Evolutionary conservation across 805 yeast genomes (phyloP), one percentile per base, ranked within the genome.

Genomic region (Metschnikowia kunwiensis): DNA sequence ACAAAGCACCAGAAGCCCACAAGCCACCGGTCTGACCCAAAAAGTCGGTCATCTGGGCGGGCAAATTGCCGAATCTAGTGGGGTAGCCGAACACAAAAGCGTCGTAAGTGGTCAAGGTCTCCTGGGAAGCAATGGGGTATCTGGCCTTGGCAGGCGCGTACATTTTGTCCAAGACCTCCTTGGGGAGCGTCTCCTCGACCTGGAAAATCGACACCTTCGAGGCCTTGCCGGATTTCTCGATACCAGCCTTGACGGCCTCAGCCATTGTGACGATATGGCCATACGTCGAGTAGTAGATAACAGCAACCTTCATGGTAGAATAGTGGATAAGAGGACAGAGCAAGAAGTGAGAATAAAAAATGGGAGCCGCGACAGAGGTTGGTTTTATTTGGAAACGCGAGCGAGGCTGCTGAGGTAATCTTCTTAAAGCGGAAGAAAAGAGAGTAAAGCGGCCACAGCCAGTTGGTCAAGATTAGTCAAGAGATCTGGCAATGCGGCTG

Each of bases 81-180:
- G 95, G 94, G 50, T 84, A 60, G 57, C 96, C 96, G 51, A 87
- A 84, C 47, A 88, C 48, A 67, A 82, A 77, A 30, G 89, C 95
- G 56, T 88, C 95, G 68, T 80, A 83, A 46, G 71, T 65, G 3
- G 63, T 56, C 48, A 87, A 69, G 13, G 77, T 72, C 14, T 75
- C 82, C 7, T 61, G 51, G 11, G 83, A 70, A 34, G 86, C 86
- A 53, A 75, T 65, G 48, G 93, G 89, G 59, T 61, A 60, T 44
- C 54, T 50, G 23, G 82, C 78, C 58, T 78, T 78, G 10, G 72
- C 57, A 25, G 87, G 81, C 14, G 93, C 95, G 51, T 78, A 75
- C 69, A 87, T 59, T 54, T 68, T 61, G 30, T 61, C 57, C 46
- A 87, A 71, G n/a, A 81, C 68, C 9, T 77, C 86, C 25, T 71